Conservation (phyloP, 495 filamentous ascomycete species). For the Annulohypoxylon stygium region DNA sequence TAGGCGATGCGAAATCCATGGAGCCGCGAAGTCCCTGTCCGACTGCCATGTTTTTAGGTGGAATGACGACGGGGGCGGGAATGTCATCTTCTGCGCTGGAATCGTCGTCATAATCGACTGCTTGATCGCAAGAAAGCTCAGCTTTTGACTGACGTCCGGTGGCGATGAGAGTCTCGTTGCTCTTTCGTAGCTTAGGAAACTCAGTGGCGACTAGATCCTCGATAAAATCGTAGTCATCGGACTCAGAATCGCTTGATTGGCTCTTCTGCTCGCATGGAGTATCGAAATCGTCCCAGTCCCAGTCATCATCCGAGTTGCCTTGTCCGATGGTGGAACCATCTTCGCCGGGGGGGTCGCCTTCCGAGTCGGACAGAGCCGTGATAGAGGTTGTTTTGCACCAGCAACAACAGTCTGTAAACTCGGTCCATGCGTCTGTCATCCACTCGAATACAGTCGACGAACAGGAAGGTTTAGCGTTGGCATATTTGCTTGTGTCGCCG, state of each 20-base stretch:
- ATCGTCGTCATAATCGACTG: neutral
- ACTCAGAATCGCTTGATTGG: neutral
- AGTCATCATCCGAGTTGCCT: slow-evolving; percentile 8
- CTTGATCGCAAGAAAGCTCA: neutral
- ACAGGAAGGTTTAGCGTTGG: neutral
- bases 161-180: neutral
- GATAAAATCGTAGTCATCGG: slow-evolving; percentile 32
- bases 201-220: slow-evolving; percentile 37
- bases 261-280: slow-evolving; percentile 7
- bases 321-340: neutral
- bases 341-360: neutral
- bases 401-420: slow-evolving; percentile 27
- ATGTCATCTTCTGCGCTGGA: slow-evolving; percentile 18
- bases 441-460: slow-evolving; percentile 22
- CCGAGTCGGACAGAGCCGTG: neutral
- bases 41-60: slow-evolving; percentile 44
- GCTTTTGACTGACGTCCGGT: neutral
- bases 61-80: slow-evolving; percentile 32
- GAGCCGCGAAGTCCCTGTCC: neutral
- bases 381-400: slow-evolving; percentile 13
- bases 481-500: neutral
- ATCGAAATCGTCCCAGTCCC: slow-evolving; percentile 41
- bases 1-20: neutral
- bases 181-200: slow-evolving; percentile 32
- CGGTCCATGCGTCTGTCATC: slow-evolving; percentile 37